A percentile compares a stretch with the other conserved stretches of the same genome.
Conservation (phyloP, 305 asterid genomes). For the Salvia sclarea region DNA sequence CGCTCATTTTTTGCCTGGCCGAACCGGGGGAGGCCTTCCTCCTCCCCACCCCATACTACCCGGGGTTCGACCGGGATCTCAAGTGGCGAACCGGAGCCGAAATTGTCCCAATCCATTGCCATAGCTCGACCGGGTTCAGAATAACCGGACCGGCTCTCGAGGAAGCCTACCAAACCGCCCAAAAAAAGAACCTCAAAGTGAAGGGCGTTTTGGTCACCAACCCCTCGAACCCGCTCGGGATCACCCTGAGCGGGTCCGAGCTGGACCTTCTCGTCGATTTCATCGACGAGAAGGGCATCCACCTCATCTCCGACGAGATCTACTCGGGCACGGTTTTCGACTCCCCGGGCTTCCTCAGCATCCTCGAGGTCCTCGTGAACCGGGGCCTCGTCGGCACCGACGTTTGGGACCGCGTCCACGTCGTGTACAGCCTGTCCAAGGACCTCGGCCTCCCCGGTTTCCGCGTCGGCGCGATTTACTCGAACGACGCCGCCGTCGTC, state of each 20-base stretch:
- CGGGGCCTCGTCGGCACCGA: slow-evolving; percentile 33
- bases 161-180: slow-evolving; percentile 62
- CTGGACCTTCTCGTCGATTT: slow-evolving; percentile 59
- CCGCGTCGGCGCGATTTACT: slow-evolving; percentile 80
- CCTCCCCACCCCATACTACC: slow-evolving; percentile 92
- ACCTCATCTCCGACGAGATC: slow-evolving; percentile 81
- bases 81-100: slow-evolving; percentile 91
- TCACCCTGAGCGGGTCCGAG: slow-evolving; percentile 56
- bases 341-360: slow-evolving; percentile 64
- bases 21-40: slow-evolving; percentile 85
- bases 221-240: slow-evolving; percentile 88
- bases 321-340: slow-evolving; percentile 78
- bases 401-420: slow-evolving; percentile 70
- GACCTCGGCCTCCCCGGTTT: slow-evolving; percentile 91
- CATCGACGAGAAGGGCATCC: slow-evolving; percentile 54
- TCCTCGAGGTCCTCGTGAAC: slow-evolving; percentile 55
- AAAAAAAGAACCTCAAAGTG: slow-evolving; percentile 60
- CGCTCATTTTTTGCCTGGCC: slow-evolving; percentile 81
- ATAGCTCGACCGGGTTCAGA: slow-evolving; percentile 60
- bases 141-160: slow-evolving; percentile 75
- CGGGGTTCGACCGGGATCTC: slow-evolving; percentile 92
- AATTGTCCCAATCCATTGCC: slow-evolving; percentile 79
- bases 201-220: slow-evolving; percentile 83
- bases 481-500: slow-evolving; percentile 67
- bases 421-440: slow-evolving; percentile 79